Evolutionary conservation across 2,329 filamentous ascomycete species (phyloP), one percentile per base, ranked within the genome.

Genomic region (Emericellopsis cladophorae): DNA sequence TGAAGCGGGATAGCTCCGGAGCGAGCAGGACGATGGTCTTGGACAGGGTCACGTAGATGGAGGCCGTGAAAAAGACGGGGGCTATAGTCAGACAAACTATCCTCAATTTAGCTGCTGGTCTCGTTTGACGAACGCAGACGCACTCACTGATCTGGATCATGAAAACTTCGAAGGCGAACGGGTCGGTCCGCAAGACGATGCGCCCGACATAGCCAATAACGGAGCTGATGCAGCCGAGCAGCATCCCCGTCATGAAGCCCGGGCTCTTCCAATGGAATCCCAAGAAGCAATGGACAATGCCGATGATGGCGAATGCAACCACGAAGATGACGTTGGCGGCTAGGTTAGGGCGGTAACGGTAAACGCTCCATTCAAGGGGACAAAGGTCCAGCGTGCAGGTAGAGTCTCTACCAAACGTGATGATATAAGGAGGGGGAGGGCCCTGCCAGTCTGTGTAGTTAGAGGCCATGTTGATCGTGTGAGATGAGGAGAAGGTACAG

Each of bases 121-220:
- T 21, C 18, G 18, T 21, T 21, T 21, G 18, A 21, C 18, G 34
- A 21, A 11, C 12, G 34, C 18, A 21, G 18, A 21, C 18, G 33
- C 5, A 42, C 40, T 26, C 4, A 40, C 39, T 31, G 53, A 81
- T 79, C 51, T 83, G 74, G 14, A 80, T 68, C 49, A 81, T 62
- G 50, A 83, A 84, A 0, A 67, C 73, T 8, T 51, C 51, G 51
- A 79, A 70, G 37, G 54, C 62, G 51, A 78, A 83, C 0, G 76
- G 74, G 48, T 82, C 72, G 36, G 67, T 46, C 46, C 70, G 67
- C 44, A 79, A 59, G 49, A 76, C 52, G 39, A 81, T 61, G 10
- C 80, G 67, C 2, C 76, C 80, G 1, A 61, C 56, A 46, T 84
- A 84, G 15, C 80, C 80, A 29, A 81, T 51, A 10, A 80, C 65